Percentiles rank a stretch among this genome's conserved stretches.
phyloP scores from a whole-genome alignment of 176 grass and related monocot genomes.

The Themeda triandra region DNA sequence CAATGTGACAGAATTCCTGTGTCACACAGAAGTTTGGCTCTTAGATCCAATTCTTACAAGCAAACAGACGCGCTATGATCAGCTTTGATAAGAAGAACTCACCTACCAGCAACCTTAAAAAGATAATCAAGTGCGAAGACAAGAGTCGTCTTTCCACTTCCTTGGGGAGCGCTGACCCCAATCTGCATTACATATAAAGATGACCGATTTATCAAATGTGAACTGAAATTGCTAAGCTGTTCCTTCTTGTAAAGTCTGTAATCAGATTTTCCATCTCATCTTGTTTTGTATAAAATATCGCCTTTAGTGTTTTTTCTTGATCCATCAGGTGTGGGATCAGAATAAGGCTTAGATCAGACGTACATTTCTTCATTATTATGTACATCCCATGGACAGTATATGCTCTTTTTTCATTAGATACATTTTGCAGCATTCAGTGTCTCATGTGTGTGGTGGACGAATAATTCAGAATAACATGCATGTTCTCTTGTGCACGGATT shows the following conservation, averaged over 20 bases:
- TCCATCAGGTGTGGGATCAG: neutral
- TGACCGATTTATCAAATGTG: neutral
- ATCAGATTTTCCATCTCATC: too few relatives aligned
- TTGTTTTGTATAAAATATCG: too few relatives aligned
- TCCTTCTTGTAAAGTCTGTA: neutral
- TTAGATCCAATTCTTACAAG: conserved; percentile 19
- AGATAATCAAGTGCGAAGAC: conserved; percentile 89
- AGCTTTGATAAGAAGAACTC: conserved; percentile 37
- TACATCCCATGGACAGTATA: neutral
- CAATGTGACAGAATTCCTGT: conserved; percentile 68
- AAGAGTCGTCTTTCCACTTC: conserved; percentile 95
- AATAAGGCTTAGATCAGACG: too few relatives aligned
- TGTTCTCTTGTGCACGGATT: neutral
- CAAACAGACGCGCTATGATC: conserved; percentile 7
- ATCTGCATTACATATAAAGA: conserved; percentile 55
- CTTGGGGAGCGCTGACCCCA: conserved; percentile 91
- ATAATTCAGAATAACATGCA: conserved; percentile 41
- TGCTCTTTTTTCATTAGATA: neutral
- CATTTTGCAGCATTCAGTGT: neutral
- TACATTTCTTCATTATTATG: neutral
- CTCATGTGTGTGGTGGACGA: neutral
- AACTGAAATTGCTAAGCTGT: neutral
- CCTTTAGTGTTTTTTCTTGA: too few relatives aligned
- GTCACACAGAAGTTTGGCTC: neutral
- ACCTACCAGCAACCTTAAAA: conserved; percentile 69